A percentile compares a stretch with the other conserved stretches of the same genome.
Evolutionary conservation across 192 early-diverging fungal genomes (phyloP).

Genomic region (Coemansia reversa): DNA sequence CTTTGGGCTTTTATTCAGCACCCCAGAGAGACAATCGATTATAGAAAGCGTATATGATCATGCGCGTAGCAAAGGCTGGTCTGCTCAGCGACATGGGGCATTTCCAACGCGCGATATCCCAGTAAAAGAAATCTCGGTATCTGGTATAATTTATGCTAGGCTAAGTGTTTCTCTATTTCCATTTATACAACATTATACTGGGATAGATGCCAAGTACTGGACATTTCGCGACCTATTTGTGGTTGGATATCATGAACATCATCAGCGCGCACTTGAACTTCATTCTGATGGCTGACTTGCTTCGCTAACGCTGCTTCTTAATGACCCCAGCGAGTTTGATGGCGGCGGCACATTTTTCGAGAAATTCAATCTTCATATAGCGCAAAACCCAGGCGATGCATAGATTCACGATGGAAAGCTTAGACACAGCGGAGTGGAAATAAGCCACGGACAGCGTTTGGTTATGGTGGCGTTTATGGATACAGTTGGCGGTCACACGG

Average conservation of each 20-base stretch:
- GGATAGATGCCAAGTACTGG: slow-evolving; percentile 29
- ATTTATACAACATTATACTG: slow-evolving; percentile 24
- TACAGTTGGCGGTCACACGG: slow-evolving; percentile 32
- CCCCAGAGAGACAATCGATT: slow-evolving; percentile 26
- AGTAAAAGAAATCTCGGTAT: slow-evolving; percentile 6
- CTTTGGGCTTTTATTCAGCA: slow-evolving; percentile 20
- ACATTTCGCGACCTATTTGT: slow-evolving; percentile 55
- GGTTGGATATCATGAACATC: slow-evolving; percentile 48
- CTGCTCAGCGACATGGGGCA: slow-evolving; percentile 51
- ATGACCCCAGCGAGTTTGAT: slow-evolving; percentile 46
- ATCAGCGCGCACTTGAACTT: slow-evolving; percentile 42
- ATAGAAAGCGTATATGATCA: slow-evolving; percentile 9
- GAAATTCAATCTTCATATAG: slow-evolving; percentile 13
- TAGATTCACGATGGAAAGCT: slow-evolving; percentile 54
- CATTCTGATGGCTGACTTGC: slow-evolving; percentile 61
- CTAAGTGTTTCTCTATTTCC: slow-evolving; percentile 20
- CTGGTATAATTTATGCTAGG: background rate
- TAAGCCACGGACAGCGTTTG: slow-evolving; percentile 41
- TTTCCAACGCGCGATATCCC: slow-evolving; percentile 57
- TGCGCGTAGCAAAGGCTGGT: slow-evolving; percentile 30
- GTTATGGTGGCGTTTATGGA: slow-evolving; percentile 60
- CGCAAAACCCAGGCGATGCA: slow-evolving; percentile 45
- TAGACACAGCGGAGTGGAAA: slow-evolving; percentile 44
- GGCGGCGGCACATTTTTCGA: slow-evolving; percentile 58
- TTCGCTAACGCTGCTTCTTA: slow-evolving; percentile 57